Conservation (phyloP, 805 yeast species). For the Dipodascopsis uninucleata region DNA sequence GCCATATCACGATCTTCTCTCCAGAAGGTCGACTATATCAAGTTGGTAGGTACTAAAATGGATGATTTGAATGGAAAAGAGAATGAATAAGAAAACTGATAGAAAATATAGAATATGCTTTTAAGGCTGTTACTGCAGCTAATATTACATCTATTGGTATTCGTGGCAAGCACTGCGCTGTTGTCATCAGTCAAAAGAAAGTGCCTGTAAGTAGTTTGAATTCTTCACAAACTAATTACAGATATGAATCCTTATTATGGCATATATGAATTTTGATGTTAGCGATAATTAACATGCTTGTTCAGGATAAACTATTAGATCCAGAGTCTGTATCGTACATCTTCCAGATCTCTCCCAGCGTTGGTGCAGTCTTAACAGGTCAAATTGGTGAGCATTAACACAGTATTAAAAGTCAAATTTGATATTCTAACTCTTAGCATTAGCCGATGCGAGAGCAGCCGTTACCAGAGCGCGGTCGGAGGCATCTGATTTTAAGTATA, state of each 20-base stretch:
- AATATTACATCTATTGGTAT: constrained; percentile 86
- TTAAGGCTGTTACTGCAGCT: constrained; percentile 91
- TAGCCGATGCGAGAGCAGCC: constrained; percentile 87
- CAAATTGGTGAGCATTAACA: constrained; percentile 48
- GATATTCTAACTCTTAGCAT: constrained; percentile 3
- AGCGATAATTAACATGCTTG: background rate
- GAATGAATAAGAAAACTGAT: background rate
- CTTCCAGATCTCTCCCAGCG: constrained; percentile 71
- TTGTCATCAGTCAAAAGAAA: constrained; percentile 89
- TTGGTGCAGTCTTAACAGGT: constrained; percentile 92
- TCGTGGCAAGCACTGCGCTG: constrained; percentile 81
- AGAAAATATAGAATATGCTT: constrained; percentile 70
- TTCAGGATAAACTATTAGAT: constrained; percentile 76
- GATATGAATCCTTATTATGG: too few relatives aligned
- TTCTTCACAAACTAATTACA: too few relatives aligned
- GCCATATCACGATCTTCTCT: constrained; percentile 97
- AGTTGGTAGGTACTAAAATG: constrained; percentile 45
- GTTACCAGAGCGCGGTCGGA: constrained; percentile 91
- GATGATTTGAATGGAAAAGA: background rate
- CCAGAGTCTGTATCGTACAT: constrained; percentile 81
- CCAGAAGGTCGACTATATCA: constrained; percentile 98
- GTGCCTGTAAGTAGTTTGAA: constrained; percentile 56
- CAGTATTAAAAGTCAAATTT: background rate
- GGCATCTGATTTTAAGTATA: constrained; percentile 90
- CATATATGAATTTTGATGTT: background rate